Base-by-base conservation (phyloP, 371 early-diverging fungal genomes). In the Chytridium lagenaria region DNA sequence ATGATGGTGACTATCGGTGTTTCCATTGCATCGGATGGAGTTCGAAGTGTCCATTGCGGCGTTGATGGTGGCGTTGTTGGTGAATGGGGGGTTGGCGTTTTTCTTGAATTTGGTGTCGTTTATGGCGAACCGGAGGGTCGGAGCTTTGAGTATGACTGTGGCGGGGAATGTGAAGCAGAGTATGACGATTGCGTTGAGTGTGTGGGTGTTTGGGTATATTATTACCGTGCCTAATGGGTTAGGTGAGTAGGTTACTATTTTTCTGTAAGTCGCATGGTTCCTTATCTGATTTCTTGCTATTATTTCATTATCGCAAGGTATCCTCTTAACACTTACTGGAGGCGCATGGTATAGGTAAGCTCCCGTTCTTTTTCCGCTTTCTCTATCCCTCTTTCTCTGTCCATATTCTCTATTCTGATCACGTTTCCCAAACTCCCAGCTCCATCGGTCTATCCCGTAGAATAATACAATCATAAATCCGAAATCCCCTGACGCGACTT, bases 161-260 rank as follows among this genome's bases (percentile, higher is more conserved):
- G 94, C 95, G 50, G 94, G 91, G 66, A 94, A 95, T 77, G 92
- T 94, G 44, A 94, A 95, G 83, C 93, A 93, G 68, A 93, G 91
- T 0, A 81, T 94, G 52, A 91, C 91, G 33, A 92, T 95, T 57
- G 82, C 91, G 28, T 76, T 94, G 49, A 90, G 92, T 10, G 90
- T 94, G 12, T 79, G 88, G 28, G 86, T 95, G 40, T 94, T 95
- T 81, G 78, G 88, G 59, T 83, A 90, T 26, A 77, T 79, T 30
- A 90, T 95, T 59, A 89, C 87, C 1, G 67, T 78, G 28, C 19
- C 19, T 7, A 44, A 44, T 44, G 44, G 2, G 70, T 90, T 36
- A 94, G 95, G 36, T 26, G 26, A 40, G 23, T 33, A 28, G 5
- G 28, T 22, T 16, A 50, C 19, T 31, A 3, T 36, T 75, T 73